Base-by-base conservation (phyloP, 202 grass and related monocot genomes). In the Musa balbisiana region DNA sequence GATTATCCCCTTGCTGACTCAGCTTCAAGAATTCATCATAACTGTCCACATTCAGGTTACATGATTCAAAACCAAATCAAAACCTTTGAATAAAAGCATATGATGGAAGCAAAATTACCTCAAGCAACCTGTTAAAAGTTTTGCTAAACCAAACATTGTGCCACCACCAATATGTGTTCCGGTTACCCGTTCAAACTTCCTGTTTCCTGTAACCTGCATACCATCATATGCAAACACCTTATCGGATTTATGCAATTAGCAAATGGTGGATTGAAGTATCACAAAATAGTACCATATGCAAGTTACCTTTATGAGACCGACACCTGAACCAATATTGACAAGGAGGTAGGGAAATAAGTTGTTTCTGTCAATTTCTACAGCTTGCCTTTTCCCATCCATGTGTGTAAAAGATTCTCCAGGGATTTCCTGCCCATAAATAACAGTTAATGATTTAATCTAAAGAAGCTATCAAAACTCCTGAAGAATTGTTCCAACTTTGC, bases 11-110 rank as follows among this genome's bases (percentile, higher is more conserved):
- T 84, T 90, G 89, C 74, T 98, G 91, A 69, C 94, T 98, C 83
- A 98, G 67, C 82, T 94, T 90, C 79, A 94, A 86, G 83, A 98
- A 98, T 72, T 98, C 94, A 62, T 98, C 88, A 80, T 98, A 98
- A 89, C 94, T 98, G 92, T 62, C 14, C 25, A 8, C 86, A 76
- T 86, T 77, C 65, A 27, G 64, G 77, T 78, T 55, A 84, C 62
- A 80, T 88, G 69, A 92, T 69, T 89, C 52, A 14, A n/a, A 53
- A 80, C 64, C 75, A 85, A 9, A 13, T 16, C 23, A 73, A 81
- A 27, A 16, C 50, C 0, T 78, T 70, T 77, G 10, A 76, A 69
- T 74, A 49, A 80, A 6, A 10, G 15, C 9, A 62, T 56, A 79
- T 49, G 11, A 71, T 75, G 21, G 11, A 80, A n/a, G 6, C 8